Evolutionary conservation across 305 asterid species (phyloP).

Genomic region (Rubia tinctorum): DNA sequence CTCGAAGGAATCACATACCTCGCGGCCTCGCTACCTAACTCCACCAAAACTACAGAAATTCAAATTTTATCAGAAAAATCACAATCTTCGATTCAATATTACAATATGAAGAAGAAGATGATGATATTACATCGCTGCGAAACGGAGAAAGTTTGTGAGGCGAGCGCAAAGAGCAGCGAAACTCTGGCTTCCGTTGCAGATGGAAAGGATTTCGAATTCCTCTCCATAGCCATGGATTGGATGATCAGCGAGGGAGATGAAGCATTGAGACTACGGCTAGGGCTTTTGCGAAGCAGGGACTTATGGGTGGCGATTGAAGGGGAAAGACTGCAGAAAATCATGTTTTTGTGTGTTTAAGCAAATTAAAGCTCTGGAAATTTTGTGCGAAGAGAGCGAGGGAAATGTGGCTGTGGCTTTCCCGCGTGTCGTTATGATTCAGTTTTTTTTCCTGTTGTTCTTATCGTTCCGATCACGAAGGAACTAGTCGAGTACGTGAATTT

Average conservation of each 20-base stretch:
- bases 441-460: too few species aligned
- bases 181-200: slow-evolving; percentile 55
- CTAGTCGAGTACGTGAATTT: too few species aligned
- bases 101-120: neutral
- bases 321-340: slow-evolving; percentile 7
- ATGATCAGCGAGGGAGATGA: slow-evolving; percentile 6
- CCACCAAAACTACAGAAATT: slow-evolving; percentile 49
- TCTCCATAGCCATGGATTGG: slow-evolving; percentile 21
- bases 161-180: slow-evolving; percentile 74
- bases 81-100: neutral
- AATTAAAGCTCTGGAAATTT: neutral
- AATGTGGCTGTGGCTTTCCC: slow-evolving; percentile 11
- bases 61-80: neutral
- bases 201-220: slow-evolving; percentile 17
- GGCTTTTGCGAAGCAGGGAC: slow-evolving; percentile 10
- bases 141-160: slow-evolving; percentile 57
- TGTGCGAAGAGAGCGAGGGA: neutral
- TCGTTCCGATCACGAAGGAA: too few species aligned
- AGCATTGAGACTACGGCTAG: neutral
- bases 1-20: slow-evolving; percentile 57
- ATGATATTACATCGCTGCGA: slow-evolving; percentile 61
- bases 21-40: slow-evolving; percentile 58
- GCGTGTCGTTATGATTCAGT: slow-evolving; percentile 11
- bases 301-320: slow-evolving; percentile 13
- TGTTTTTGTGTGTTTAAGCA: neutral